Evolutionary conservation across 2,329 filamentous ascomycete genomes (phyloP), one percentile per base, ranked within the genome.

Genomic region (Cercospora berteroae): DNA sequence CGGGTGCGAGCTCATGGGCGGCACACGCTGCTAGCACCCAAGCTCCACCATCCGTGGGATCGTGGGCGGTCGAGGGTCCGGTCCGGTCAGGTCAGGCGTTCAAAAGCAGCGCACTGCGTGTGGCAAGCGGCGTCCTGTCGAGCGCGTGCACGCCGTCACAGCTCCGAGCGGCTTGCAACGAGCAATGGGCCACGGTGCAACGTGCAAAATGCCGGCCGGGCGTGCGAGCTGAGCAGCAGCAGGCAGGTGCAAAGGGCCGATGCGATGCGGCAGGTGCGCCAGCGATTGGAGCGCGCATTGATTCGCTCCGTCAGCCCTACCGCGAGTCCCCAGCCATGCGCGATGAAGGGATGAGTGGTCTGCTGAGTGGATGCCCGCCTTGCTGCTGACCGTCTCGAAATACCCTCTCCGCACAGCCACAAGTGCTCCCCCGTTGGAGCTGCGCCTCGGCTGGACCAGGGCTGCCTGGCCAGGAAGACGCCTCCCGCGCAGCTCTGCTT

Each of bases 231-330:
- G 65, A 65, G 65, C 65, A 67, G 64, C 69, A 66, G 68, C 59
- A 55, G 31, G 27, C 60, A 48, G 63, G 63, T 48, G 59, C 65
- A 59, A 62, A 65, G 55, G 39, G 36, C 63, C 60, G 60, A 70
- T 68, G 69, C 69, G 68, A 67, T 27, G 52, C 52, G 52, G 69
- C 67, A 68, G 36, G 59, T 23, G 62, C 57, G 44, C 60, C 31
- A 63, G 58, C 29, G 57, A 33, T 48, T 64, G 55, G 60, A 57
- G 59, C 56, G 61, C 63, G 57, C 65, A 67, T 60, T 66, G 67
- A 69, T 70, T 64, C 65, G 69, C 65, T 67, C 63, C 18, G 16
- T 60, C 70, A 71, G 70, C 70, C 67, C 63, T 68, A 69, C 69
- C 67, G 63, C 33, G 27, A 57, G 58, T 62, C 50, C 56, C 62